Conservation (phyloP, 108 stramenopile genomes). For the Cyclotella baltica region DNA sequence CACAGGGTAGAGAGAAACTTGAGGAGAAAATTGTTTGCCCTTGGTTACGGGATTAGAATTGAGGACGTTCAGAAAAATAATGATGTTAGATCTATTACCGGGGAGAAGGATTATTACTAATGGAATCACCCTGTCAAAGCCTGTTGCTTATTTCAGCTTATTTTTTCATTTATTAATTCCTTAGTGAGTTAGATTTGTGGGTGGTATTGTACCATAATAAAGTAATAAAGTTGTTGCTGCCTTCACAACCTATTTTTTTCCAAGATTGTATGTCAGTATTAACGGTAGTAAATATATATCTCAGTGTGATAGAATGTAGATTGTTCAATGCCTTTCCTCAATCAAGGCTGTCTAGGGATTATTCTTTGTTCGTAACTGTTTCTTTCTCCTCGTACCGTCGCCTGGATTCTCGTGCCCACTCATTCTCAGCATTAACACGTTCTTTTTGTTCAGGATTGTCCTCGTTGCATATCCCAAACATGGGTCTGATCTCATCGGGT, state of each 20-base stretch:
- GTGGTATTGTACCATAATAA: too few species aligned
- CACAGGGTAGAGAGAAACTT: conserved; percentile 71
- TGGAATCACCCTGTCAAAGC: not conserved
- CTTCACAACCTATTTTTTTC: too few species aligned
- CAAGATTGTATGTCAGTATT: too few species aligned
- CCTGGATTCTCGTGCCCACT: conserved; percentile 19
- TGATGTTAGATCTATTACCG: conserved; percentile 37
- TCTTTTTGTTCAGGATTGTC: conserved; percentile 16
- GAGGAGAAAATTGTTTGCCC: conserved; percentile 53
- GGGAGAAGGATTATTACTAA: conserved; percentile 53
- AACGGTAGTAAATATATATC: too few species aligned
- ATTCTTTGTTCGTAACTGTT: too few species aligned
- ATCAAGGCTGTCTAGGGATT: too few species aligned
- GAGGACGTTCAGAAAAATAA: conserved; percentile 48
- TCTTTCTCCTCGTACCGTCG: conserved; percentile 9
- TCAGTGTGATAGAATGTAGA: too few species aligned
- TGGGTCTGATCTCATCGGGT: conserved; percentile 13
- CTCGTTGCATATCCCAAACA: conserved; percentile 35
- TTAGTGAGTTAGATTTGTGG: too few species aligned
- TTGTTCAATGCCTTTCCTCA: too few species aligned
- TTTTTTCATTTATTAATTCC: too few species aligned
- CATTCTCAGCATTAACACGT: conserved; percentile 28
- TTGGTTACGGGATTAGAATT: conserved; percentile 52
- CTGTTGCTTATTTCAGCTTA: not conserved
- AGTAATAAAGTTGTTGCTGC: too few species aligned